Conservation (phyloP, 139 green algal genomes). For the Volvox africanus region DNA sequence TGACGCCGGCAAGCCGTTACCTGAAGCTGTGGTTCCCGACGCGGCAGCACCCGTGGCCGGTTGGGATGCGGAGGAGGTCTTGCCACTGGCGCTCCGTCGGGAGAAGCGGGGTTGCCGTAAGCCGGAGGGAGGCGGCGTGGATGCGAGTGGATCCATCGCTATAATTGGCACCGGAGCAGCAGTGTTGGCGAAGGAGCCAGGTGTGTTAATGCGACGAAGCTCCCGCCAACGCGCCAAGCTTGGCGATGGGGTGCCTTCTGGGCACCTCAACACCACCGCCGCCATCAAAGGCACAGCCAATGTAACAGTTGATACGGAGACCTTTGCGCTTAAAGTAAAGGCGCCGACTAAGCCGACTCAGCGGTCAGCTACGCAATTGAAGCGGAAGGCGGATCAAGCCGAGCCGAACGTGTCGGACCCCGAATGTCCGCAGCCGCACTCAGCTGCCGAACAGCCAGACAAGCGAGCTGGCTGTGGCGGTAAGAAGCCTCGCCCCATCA, state of each 20-base stretch:
- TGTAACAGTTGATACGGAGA: neutral
- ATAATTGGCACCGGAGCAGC: neutral
- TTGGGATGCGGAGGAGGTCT: neutral
- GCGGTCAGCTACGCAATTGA: neutral
- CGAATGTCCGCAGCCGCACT: neutral
- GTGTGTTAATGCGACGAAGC: neutral
- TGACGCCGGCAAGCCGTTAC: neutral
- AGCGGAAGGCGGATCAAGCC: neutral
- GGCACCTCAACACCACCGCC: neutral
- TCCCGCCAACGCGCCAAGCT: neutral
- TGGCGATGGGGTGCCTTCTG: neutral
- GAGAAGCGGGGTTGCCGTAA: neutral
- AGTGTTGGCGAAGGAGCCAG: neutral
- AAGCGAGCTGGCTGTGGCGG: neutral
- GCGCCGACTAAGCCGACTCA: too few species aligned
- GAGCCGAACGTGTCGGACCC: neutral
- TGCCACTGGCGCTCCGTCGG: conserved; percentile 17
- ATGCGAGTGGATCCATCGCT: neutral
- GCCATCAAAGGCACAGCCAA: neutral
- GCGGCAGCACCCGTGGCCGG: neutral
- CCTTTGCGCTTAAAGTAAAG: too few species aligned
- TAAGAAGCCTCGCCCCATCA: neutral
- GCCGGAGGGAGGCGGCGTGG: neutral
- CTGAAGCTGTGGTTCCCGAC: neutral
- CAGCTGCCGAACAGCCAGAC: neutral